Percentiles rank a stretch among this genome's conserved stretches.
Evolutionary conservation across 495 filamentous ascomycete species (phyloP).

Genomic region (Staphylotrichum longicolle): DNA sequence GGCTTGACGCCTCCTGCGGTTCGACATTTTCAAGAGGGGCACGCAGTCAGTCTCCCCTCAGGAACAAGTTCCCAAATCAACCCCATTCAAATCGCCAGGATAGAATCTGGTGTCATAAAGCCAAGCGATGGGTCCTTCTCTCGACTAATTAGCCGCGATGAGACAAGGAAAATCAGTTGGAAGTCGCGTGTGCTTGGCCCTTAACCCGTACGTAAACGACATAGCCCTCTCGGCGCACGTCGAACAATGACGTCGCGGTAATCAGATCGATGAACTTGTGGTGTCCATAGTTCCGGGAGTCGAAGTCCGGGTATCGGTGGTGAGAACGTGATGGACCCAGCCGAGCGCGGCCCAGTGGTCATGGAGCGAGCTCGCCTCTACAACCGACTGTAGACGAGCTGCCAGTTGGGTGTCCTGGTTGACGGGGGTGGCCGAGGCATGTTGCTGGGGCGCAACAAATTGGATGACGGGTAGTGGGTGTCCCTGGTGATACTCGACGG

Average conservation of each 20-base stretch:
- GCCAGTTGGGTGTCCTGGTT: conserved; percentile 1
- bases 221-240: conserved; percentile 21
- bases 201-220: conserved; percentile 12
- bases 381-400: conserved; percentile 4
- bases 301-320: conserved; percentile 28
- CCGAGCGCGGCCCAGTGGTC: conserved; percentile 13
- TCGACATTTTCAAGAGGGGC: no score
- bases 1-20: no score
- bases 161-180: conserved; percentile 1
- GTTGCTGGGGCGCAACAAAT: background rate
- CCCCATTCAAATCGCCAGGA: no score
- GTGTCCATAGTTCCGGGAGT: conserved; percentile 27
- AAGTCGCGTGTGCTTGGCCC: conserved; percentile 1
- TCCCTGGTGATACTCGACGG: conserved; percentile 1
- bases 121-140: no score
- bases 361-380: conserved; percentile 17
- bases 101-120: no score
- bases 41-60: no score
- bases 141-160: no score
- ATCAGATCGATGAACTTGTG: conserved; percentile 25
- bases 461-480: background rate
- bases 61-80: no score
- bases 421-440: background rate
- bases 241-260: conserved; percentile 16
- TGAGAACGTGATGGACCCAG: conserved; percentile 26